Evolutionary conservation across 1,139 yeast species (phyloP).

Genomic region (Hanseniaspora uvarum): DNA sequence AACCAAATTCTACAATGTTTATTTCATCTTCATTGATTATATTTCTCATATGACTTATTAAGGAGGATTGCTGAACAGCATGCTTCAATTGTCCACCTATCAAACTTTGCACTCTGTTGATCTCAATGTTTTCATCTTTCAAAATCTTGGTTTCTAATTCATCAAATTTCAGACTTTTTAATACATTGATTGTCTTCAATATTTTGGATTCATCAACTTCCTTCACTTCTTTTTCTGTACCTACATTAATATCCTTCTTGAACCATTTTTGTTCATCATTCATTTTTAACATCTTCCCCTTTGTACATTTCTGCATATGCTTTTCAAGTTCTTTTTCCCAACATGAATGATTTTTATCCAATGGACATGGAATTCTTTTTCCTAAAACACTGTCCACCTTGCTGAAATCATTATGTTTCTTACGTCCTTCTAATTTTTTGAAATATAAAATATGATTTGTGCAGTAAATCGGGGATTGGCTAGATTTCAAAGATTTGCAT

Average conservation of each 20-base stretch:
- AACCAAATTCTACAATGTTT: constrained; percentile 56
- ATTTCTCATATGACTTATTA: constrained; percentile 57
- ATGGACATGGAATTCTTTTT: constrained; percentile 59
- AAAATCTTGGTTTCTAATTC: constrained; percentile 22
- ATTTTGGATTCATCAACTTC: constrained; percentile 12
- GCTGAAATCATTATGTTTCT: constrained; percentile 10
- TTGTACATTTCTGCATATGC: constrained; percentile 59
- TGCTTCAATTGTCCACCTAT: constrained; percentile 54
- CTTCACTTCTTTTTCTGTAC: background rate
- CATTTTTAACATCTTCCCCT: constrained; percentile 32
- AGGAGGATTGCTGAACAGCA: constrained; percentile 69
- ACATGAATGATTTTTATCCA: constrained; percentile 65
- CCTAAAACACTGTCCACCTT: constrained; percentile 14
- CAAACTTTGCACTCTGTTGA: constrained; percentile 35
- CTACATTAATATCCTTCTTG: constrained; percentile 24
- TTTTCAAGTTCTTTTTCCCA: constrained; percentile 47
- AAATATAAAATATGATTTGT: constrained; percentile 23
- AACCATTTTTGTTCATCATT: constrained; percentile 33
- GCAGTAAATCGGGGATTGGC: constrained; percentile 22
- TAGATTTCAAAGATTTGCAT: constrained; percentile 26
- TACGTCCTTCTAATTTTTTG: constrained; percentile 14
- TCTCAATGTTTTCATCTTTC: constrained; percentile 26
- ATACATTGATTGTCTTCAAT: constrained; percentile 31
- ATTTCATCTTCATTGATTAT: constrained; percentile 35
- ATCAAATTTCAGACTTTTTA: constrained; percentile 26